Evolutionary conservation across 441 rosid species (phyloP).

Genomic region (Arabidopsis hybrid): DNA sequence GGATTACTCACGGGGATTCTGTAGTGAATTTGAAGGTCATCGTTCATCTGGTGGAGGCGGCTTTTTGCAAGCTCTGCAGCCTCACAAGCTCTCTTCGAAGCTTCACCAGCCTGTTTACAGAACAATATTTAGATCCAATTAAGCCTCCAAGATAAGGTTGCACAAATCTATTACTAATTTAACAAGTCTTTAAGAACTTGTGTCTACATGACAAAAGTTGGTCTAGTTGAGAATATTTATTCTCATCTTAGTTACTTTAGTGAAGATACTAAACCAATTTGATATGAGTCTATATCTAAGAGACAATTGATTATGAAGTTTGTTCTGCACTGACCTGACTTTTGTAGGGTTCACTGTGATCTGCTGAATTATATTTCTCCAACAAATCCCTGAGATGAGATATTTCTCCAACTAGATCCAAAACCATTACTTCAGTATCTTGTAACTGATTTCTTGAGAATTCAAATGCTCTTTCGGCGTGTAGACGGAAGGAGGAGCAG

Average conservation of each 20-base stretch:
- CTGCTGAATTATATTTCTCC: conserved; percentile 50
- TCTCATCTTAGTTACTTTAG: conserved; percentile 2
- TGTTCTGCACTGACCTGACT: conserved; percentile 53
- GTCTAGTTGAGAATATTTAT: not conserved
- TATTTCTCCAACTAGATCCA: conserved; percentile 62
- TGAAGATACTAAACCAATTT: conserved; percentile 7
- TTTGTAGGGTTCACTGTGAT: conserved; percentile 41
- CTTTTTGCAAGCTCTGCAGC: conserved; percentile 64
- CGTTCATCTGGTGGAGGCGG: conserved; percentile 64
- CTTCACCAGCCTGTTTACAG: conserved; percentile 62
- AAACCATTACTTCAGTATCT: conserved; percentile 73
- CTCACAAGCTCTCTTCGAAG: conserved; percentile 60
- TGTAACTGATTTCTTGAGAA: conserved; percentile 84
- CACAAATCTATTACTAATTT: no score
- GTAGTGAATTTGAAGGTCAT: conserved; percentile 68
- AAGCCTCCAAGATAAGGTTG: not conserved
- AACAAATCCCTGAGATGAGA: conserved; percentile 53
- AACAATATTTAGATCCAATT: conserved; percentile 1
- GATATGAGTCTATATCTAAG: not conserved
- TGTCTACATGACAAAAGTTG: no score
- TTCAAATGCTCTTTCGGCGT: conserved; percentile 78
- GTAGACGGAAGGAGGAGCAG: conserved; percentile 72
- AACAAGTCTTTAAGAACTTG: not conserved
- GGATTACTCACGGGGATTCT: conserved; percentile 60
- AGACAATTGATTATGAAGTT: conserved; percentile 1